Percentiles rank a stretch among this genome's conserved stretches.
These are phyloP conservation scores for Fulvia fulva DNA, from an alignment of 2,329 filamentous ascomycete species.

Conservation along the genomic window DNA sequence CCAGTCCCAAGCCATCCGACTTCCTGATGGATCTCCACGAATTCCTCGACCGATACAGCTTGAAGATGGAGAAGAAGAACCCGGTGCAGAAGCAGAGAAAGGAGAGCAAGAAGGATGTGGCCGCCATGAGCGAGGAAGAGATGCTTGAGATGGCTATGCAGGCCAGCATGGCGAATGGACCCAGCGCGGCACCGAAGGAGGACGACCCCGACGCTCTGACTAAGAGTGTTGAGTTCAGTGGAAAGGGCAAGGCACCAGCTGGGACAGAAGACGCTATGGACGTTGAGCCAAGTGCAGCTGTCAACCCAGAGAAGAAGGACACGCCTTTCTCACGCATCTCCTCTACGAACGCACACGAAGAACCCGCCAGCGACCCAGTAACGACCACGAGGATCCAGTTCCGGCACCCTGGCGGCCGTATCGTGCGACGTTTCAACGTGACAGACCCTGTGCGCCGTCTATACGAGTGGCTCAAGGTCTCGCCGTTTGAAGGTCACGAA, in stretches of 20 bases:
- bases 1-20: conserved; percentile 70
- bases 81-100: conserved; percentile 77
- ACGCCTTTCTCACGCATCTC: conserved; percentile 67
- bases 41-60: conserved; percentile 94
- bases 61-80: conserved; percentile 85
- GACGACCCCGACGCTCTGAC: conserved; percentile 87
- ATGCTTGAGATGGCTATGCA: conserved; percentile 92
- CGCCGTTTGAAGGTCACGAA: conserved; percentile 66
- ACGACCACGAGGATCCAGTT: conserved; percentile 86
- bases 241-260: conserved; percentile 53
- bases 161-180: conserved; percentile 69
- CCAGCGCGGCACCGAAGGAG: conserved; percentile 49
- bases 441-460: conserved; percentile 74
- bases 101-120: conserved; percentile 65
- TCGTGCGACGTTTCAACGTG: conserved; percentile 80
- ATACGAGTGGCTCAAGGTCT: conserved; percentile 95
- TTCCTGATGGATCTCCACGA: conserved; percentile 91
- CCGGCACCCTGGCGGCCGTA: conserved; percentile 74
- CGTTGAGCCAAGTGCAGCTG: conserved; percentile 21
- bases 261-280: conserved; percentile 30
- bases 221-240: conserved; percentile 47
- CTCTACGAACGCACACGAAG: conserved; percentile 66
- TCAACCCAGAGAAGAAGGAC: conserved; percentile 16
- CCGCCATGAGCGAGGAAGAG: conserved; percentile 92
- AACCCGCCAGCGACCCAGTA: conserved; percentile 65